Evolutionary conservation across 2,329 filamentous ascomycete species (phyloP).

Genomic region (Exophiala spinifera): DNA sequence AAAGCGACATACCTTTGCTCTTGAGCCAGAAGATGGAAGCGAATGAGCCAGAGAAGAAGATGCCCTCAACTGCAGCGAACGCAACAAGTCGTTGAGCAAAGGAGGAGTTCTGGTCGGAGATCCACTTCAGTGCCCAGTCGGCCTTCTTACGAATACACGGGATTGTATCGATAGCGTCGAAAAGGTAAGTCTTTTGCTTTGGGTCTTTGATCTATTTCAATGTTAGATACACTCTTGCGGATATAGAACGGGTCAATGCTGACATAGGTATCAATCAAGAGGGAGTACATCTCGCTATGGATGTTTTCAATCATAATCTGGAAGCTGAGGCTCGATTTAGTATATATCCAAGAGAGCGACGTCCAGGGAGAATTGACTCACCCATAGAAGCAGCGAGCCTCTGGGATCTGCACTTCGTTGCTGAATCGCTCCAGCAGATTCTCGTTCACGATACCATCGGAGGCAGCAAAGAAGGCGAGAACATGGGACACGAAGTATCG

Average conservation of each 20-base stretch:
- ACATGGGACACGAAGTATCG: conserved; percentile 98
- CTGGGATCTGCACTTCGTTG: conserved; percentile 91
- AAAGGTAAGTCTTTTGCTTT: conserved; percentile 80
- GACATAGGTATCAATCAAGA: conserved; percentile 91
- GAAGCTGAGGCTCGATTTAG: conserved; percentile 55
- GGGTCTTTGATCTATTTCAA: conserved; percentile 47
- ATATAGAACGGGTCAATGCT: background rate
- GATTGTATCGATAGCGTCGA: conserved; percentile 98
- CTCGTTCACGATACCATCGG: conserved; percentile 98
- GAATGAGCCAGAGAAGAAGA: conserved; percentile 99
- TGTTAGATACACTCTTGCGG: conserved; percentile 68
- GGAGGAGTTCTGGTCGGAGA: conserved; percentile 85
- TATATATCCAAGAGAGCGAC: background rate
- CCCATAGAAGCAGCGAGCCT: conserved; percentile 97
- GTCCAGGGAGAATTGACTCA: conserved; percentile 5
- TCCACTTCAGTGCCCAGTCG: conserved; percentile 96
- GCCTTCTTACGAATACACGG: conserved; percentile 98
- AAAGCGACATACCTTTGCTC: conserved; percentile 67
- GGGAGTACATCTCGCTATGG: conserved; percentile 98
- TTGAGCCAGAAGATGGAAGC: conserved; percentile 99
- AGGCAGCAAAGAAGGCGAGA: conserved; percentile 97
- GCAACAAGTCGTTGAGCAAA: conserved; percentile 95
- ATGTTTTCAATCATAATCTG: conserved; percentile 96
- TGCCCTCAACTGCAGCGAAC: conserved; percentile 96
- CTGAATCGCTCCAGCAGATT: conserved; percentile 98